phyloP scores from a whole-genome alignment of 1,284 basidiomycete species.

The Moniliella sp. region DNA sequence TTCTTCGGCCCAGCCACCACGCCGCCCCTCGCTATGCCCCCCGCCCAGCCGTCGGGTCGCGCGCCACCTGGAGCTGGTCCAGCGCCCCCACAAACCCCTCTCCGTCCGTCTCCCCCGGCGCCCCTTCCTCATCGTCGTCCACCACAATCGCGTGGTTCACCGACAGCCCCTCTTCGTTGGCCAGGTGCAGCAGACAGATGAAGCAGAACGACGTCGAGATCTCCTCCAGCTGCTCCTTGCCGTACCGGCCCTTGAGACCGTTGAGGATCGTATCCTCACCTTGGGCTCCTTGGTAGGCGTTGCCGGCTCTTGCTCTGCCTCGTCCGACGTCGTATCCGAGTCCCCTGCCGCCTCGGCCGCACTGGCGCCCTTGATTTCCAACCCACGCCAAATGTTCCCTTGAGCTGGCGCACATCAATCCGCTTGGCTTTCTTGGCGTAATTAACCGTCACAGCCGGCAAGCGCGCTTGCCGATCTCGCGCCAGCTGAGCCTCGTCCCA shows the following conservation, averaged over 20 bases:
- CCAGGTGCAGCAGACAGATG: slow-evolving; percentile 82
- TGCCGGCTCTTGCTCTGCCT: too few relatives aligned
- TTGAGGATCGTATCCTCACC: slow-evolving; percentile 55
- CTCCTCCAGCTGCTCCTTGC: slow-evolving; percentile 79
- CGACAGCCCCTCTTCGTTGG: slow-evolving; percentile 68
- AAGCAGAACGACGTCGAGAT: slow-evolving; percentile 99
- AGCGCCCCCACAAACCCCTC: too few relatives aligned
- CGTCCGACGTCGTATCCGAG: too few relatives aligned
- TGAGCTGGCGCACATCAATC: slow-evolving; percentile 84
- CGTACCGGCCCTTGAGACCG: slow-evolving; percentile 61
- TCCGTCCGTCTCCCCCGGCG: too few relatives aligned
- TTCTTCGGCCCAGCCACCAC: too few relatives aligned
- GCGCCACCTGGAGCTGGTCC: too few relatives aligned
- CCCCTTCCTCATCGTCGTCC: too few relatives aligned
- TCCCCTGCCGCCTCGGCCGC: slow-evolving; percentile 4
- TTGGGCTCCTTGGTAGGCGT: slow-evolving; percentile 2
- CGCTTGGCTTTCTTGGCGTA: slow-evolving; percentile 88
- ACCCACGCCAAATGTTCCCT: slow-evolving; percentile 91
- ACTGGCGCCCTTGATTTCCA: slow-evolving; percentile 36
- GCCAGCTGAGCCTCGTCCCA: background rate
- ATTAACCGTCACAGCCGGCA: slow-evolving; percentile 70
- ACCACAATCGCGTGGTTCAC: too few relatives aligned
- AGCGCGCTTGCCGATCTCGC: slow-evolving; percentile 31
- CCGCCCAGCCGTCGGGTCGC: too few relatives aligned
- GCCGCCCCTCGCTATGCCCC: too few relatives aligned